phyloP scores from a whole-genome alignment of 768 basidiomycete genomes.

The Pisolithus marmoratus region DNA sequence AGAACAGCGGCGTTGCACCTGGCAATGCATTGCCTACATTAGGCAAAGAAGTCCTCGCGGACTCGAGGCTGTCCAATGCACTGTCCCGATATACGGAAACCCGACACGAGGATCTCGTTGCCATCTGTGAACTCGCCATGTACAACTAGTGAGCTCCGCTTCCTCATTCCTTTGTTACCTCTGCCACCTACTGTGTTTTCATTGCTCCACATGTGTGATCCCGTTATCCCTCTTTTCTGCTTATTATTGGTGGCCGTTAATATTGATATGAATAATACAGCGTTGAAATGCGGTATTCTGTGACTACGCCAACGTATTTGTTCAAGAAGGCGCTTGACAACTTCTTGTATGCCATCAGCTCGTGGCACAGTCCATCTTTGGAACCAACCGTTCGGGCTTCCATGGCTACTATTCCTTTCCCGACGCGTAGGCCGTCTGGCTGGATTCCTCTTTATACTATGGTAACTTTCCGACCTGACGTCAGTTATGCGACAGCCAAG shows the following conservation, averaged over 20 bases:
- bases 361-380: conserved; percentile 41
- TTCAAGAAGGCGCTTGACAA: conserved; percentile 79
- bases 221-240: conserved; percentile 10
- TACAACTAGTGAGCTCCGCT: conserved; percentile 81
- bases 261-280: conserved; percentile 35
- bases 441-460: conserved; percentile 96
- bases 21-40: conserved; percentile 26
- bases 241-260: conserved; percentile 13
- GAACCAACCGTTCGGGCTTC: conserved; percentile 38
- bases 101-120: conserved; percentile 82
- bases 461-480: conserved; percentile 96
- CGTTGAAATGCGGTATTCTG: conserved; percentile 91
- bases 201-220: neutral
- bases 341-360: conserved; percentile 58
- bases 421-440: conserved; percentile 53
- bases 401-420: conserved; percentile 52
- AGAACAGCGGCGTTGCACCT: conserved; percentile 60
- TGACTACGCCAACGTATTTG: conserved; percentile 74
- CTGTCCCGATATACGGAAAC: conserved; percentile 74
- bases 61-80: conserved; percentile 57
- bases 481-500: conserved; percentile 81
- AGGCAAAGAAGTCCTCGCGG: conserved; percentile 32
- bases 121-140: conserved; percentile 91
- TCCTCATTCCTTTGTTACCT: conserved; percentile 14
- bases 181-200: neutral